Evolutionary conservation across 2,329 filamentous ascomycete genomes (phyloP), one percentile per base, ranked within the genome.

Genomic region (Cytospora piceicola): DNA sequence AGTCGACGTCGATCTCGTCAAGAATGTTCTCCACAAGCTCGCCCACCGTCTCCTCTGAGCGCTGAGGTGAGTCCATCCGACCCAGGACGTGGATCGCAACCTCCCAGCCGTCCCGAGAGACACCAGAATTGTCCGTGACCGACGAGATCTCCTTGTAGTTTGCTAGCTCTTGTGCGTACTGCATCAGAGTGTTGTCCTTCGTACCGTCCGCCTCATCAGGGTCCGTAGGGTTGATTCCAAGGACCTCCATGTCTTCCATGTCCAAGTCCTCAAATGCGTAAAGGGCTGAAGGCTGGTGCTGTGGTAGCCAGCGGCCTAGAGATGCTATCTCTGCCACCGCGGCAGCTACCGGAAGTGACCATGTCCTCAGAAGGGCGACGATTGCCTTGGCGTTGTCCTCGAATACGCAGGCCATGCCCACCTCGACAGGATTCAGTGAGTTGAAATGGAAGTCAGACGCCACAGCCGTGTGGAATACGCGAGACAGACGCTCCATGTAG

Each of bases 321-420:
- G 88, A 90, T 14, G 92, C 93, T 64, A 98, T 82, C 77, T 98
- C 94, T 4, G 91, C 90, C 20, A 95, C 87, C 7, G 92, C 88
- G 34, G 90, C 85, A 14, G 93, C 89, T 22, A 97, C 78, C 1
- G 91, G 88, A 32, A 95, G 84, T 34, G 94, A 97, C 90, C 92
- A 96, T 6, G 84, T 83, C 62, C 90, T 86, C 34, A 97, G 77
- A 56, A 97, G 84, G 12, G 88, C 86, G 58, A 97, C 79, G 7
- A 92, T 87, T 29, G 88, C 90, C 74, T 93, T 90, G 42, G 91
- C 81, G 69, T 96, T 93, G 59, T 91, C 91, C 75, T 97, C 92
- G 67, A 97, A 90, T 4, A 92, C 84, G 63, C 90, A 93, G 4
- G 91, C 93, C 60, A 97, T 80, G 3, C 88, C 92, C 42, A 97